phyloP scores from a whole-genome alignment of 192 early-diverging fungal species.

The Mortierella antarctica region DNA sequence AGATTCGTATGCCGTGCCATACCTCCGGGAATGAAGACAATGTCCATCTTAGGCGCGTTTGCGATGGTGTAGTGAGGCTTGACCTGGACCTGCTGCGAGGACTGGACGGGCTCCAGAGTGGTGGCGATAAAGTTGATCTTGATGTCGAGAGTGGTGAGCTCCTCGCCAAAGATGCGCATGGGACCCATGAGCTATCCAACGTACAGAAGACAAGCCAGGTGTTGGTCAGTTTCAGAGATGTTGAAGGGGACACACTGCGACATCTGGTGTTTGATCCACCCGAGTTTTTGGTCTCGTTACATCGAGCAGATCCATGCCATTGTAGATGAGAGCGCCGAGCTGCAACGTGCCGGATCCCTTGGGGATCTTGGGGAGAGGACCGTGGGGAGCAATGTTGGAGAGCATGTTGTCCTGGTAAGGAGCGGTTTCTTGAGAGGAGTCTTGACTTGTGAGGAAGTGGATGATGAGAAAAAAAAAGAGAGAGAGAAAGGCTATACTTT shows the following conservation, averaged over 20 bases:
- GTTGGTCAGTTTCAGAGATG: no score
- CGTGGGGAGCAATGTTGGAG: constrained; percentile 15
- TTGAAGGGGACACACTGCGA: background rate
- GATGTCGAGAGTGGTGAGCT: constrained; percentile 22
- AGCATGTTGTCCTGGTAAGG: background rate
- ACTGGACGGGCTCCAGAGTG: constrained; percentile 13
- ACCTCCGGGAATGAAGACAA: constrained; percentile 50
- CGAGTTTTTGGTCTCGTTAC: background rate
- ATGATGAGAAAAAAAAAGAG: background rate
- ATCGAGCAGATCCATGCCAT: constrained; percentile 48
- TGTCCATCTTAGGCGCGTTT: constrained; percentile 30
- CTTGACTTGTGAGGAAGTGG: background rate
- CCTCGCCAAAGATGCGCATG: constrained; percentile 48
- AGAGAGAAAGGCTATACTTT: background rate
- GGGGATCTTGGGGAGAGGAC: constrained; percentile 42
- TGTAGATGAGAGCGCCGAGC: constrained; percentile 40
- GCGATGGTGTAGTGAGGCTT: constrained; percentile 40
- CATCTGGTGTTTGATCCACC: no score
- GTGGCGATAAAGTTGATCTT: constrained; percentile 23
- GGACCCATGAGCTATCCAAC: constrained; percentile 20
- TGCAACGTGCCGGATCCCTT: constrained; percentile 9
- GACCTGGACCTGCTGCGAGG: constrained; percentile 30
- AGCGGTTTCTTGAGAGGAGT: no score
- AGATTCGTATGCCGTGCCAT: background rate
- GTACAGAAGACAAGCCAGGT: no score